Evolutionary conservation across 2,329 filamentous ascomycete species (phyloP), one percentile per base, ranked within the genome.

Genomic region (Thielaviopsis euricoi): DNA sequence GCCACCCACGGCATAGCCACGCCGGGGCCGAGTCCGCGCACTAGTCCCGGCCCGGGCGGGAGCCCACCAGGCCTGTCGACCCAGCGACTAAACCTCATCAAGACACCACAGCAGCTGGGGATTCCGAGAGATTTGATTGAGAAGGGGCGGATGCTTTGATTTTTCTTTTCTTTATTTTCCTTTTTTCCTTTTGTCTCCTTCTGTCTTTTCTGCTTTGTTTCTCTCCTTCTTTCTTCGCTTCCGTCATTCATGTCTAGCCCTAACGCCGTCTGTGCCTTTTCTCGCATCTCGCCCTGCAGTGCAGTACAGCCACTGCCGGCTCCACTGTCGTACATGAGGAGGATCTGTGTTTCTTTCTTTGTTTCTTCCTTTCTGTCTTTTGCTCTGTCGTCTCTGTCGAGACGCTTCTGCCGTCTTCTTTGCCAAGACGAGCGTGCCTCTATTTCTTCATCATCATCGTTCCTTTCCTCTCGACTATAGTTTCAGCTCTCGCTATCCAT

Each of bases 1-100:
- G 56, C 68, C 63, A 62, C 65, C 70, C 40, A 65, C n/a, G 43
- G 43, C n/a, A 48, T 48, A n/a, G 43, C 43, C 15, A 48, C 43
- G n/a, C 43, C 43, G 43, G 13, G 43, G 43, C 43, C 43, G 43
- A 48, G 43, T 48, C 43, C 43, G 43, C 43, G 43, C 43, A 48
- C 43, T 5, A 48, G 43, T 17, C 43, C 43, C n/a, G 21, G 43
- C 10, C 43, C 43, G n/a, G n/a, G 43, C 43, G 43, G 43, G 6
- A 48, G 43, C 7, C 43, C 43, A 2, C 7, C 43, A 3, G n/a
- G n/a, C 19, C n/a, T 6, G n/a, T 6, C 7, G n/a, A 21, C 2
- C n/a, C 3, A 9, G 7, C 2, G 6, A 7, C 3, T 4, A n/a
- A 33, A 33, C 2, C 9, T 33, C 29, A n/a, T 48, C 7, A 10